phyloP scores from a whole-genome alignment of 2,329 filamentous ascomycete genomes.

The Cordyceps javanica region DNA sequence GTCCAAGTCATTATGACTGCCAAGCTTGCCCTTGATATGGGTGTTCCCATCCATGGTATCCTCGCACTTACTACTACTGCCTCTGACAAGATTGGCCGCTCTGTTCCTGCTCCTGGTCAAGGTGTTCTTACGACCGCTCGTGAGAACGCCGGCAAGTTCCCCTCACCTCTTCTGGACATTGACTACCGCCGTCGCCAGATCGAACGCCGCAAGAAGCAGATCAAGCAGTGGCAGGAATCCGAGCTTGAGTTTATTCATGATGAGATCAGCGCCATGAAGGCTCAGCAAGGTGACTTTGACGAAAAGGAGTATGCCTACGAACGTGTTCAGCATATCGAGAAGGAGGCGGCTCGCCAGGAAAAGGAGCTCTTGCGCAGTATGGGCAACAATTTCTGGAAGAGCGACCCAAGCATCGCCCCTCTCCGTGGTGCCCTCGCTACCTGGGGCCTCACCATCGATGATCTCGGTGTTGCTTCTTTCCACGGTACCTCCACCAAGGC shows the following conservation, averaged over 20 bases:
- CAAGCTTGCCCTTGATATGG: constrained; percentile 93
- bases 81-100: constrained; percentile 98
- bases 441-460: constrained; percentile 96
- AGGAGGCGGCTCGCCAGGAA: constrained; percentile 78
- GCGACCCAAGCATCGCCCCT: constrained; percentile 86
- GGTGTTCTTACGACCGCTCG: constrained; percentile 94
- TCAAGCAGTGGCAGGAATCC: constrained; percentile 94
- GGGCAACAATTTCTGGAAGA: constrained; percentile 99
- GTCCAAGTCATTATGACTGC: constrained; percentile 98
- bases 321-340: constrained; percentile 79
- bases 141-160: constrained; percentile 85
- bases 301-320: constrained; percentile 82
- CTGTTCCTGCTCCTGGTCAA: constrained; percentile 91
- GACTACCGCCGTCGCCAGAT: constrained; percentile 95
- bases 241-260: constrained; percentile 90
- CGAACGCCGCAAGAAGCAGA: constrained; percentile 86
- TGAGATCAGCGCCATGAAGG: constrained; percentile 86
- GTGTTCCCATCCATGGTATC: constrained; percentile 94
- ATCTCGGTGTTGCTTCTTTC: constrained; percentile 93
- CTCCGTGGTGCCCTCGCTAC: constrained; percentile 93
- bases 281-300: constrained; percentile 66
- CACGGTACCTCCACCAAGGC: constrained; percentile 97
- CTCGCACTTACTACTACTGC: constrained; percentile 90
- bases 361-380: constrained; percentile 88
- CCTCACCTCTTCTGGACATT: constrained; percentile 92